Conservation (phyloP, 331 rosid species). For the Spiraea crenata region DNA sequence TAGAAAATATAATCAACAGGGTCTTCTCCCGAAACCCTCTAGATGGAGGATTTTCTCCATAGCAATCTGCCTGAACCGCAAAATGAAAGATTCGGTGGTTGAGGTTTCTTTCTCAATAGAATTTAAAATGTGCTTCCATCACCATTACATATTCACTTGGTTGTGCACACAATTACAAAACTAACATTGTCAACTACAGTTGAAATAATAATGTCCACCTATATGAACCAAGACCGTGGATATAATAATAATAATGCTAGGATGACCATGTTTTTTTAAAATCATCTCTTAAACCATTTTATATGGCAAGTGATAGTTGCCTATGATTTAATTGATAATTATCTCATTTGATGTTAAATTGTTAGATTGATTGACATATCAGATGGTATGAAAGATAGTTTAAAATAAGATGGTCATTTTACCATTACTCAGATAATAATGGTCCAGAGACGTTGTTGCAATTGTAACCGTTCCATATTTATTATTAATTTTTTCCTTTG, state of each 20-base stretch:
- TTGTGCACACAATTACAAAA: constrained; percentile 18
- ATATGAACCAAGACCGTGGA: background rate
- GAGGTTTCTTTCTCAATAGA: constrained; percentile 20
- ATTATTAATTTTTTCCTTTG: background rate
- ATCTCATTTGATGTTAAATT: too few species aligned
- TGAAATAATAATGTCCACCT: constrained; percentile 5
- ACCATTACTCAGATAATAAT: too few species aligned
- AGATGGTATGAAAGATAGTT: too few species aligned
- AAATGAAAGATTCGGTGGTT: constrained; percentile 26
- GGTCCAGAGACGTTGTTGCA: background rate
- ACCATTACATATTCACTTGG: background rate
- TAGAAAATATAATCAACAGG: too few species aligned
- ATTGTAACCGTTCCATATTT: constrained; percentile 1
- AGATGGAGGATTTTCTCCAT: background rate
- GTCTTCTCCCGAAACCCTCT: too few species aligned
- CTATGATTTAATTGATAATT: too few species aligned
- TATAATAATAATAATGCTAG: too few species aligned
- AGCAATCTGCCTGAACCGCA: background rate
- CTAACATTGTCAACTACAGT: background rate
- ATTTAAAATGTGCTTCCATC: constrained; percentile 6
- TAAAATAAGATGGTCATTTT: too few species aligned
- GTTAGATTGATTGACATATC: too few species aligned
- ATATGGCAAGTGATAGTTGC: too few species aligned
- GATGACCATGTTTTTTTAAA: too few species aligned
- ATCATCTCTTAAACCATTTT: too few species aligned